These are phyloP conservation scores for Lobosporangium transversale DNA, from an alignment of 192 early-diverging fungal genomes.

Conservation along the genomic window DNA sequence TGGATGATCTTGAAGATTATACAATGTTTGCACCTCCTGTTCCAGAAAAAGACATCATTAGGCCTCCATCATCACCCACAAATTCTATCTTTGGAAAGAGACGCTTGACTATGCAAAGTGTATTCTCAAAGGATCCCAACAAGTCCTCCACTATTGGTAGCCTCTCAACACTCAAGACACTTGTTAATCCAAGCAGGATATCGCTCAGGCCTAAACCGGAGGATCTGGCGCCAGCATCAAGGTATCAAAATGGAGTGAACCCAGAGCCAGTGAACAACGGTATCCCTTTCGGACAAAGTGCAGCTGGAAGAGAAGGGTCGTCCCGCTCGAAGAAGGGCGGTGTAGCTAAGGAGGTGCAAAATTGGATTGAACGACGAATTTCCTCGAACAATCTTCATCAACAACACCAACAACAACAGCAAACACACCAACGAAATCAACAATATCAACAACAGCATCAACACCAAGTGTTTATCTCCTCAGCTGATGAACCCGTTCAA, in stretches of 20 bases:
- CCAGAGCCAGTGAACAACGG: neutral
- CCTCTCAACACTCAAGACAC: constrained; percentile 11
- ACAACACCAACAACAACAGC: too few species aligned
- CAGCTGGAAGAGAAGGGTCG: neutral
- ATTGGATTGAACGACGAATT: constrained; percentile 31
- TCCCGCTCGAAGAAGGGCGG: constrained; percentile 9
- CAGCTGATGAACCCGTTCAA: constrained; percentile 28
- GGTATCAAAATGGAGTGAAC: neutral
- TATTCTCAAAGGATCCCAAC: constrained; percentile 37
- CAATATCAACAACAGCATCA: too few species aligned
- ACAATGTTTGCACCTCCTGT: neutral
- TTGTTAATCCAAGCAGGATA: constrained; percentile 17
- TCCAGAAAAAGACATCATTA: neutral
- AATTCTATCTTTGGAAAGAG: neutral
- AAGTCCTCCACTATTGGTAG: constrained; percentile 8
- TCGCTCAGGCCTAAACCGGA: constrained; percentile 5
- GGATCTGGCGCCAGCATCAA: neutral
- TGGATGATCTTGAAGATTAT: neutral
- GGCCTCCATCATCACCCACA: neutral
- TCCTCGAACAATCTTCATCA: constrained; percentile 21
- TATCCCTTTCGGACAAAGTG: neutral
- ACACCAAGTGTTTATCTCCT: constrained; percentile 14
- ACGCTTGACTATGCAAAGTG: constrained; percentile 18
- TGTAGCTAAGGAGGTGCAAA: constrained; percentile 20
- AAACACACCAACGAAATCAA: too few species aligned